phyloP scores from a whole-genome alignment of 2,329 filamentous ascomycete genomes.

The Claviceps sp. region DNA sequence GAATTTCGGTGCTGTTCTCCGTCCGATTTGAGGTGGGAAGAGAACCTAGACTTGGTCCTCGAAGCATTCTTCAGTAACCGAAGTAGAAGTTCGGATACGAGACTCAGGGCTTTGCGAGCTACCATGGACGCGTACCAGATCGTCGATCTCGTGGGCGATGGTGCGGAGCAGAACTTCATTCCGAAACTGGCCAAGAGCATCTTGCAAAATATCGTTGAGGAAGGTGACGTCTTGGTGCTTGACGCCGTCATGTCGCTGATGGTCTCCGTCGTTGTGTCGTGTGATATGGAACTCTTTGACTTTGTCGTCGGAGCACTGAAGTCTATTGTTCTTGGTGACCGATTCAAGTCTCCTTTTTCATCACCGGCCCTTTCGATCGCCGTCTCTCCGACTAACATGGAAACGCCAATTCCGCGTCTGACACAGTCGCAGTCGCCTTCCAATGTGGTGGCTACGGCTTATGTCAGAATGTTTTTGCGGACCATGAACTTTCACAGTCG shows the following conservation, averaged over 20 bases:
- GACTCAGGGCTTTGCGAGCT: conserved; percentile 47
- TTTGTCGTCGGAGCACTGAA: conserved; percentile 40
- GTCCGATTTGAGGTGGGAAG: conserved; percentile 54
- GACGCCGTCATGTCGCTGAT: conserved; percentile 52
- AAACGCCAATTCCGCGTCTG: conserved; percentile 9
- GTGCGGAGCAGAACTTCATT: conserved; percentile 44
- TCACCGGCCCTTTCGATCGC: conserved; percentile 15
- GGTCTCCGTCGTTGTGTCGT: conserved; percentile 48
- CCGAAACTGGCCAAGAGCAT: conserved; percentile 47
- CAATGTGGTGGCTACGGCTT: conserved; percentile 58
- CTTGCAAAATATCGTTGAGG: conserved; percentile 45
- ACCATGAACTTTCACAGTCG: conserved; percentile 51
- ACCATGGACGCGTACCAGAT: conserved; percentile 47
- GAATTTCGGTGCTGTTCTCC: conserved; percentile 60
- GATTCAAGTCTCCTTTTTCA: conserved; percentile 28
- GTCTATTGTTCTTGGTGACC: conserved; percentile 36
- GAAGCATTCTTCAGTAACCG: conserved; percentile 51
- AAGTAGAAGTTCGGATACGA: conserved; percentile 45
- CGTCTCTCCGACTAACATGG: conserved; percentile 10
- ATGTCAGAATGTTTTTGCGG: conserved; percentile 64
- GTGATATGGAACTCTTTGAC: conserved; percentile 44
- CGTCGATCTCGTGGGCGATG: conserved; percentile 42
- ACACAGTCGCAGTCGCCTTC: conserved; percentile 38
- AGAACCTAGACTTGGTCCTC: conserved; percentile 47
- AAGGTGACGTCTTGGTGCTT: conserved; percentile 52